These are phyloP conservation scores for Phytophthora fragariaefolia DNA, from an alignment of 352 stramenopile genomes.

Conservation along the genomic window DNA sequence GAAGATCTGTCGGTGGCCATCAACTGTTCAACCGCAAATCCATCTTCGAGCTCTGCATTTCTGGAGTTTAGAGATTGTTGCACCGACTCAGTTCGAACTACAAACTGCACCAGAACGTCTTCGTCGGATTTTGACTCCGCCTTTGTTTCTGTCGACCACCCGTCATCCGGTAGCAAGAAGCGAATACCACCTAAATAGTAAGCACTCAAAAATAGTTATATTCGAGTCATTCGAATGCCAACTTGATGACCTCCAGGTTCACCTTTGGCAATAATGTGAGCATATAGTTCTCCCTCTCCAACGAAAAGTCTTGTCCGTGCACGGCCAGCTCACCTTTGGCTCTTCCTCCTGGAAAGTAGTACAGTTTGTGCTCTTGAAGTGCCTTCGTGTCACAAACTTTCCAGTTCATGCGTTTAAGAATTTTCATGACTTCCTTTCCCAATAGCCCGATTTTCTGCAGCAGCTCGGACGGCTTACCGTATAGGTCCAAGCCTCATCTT, in stretches of 20 bases:
- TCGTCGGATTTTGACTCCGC: slow-evolving; percentile 6
- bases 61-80: background rate
- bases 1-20: background rate
- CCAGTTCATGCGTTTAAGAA: slow-evolving; percentile 23
- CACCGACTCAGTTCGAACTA: background rate
- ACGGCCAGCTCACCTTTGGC: slow-evolving; percentile 13
- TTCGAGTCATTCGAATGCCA: too few species aligned
- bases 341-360: slow-evolving; percentile 23
- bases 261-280: slow-evolving; percentile 29
- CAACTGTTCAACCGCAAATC: background rate
- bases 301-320: slow-evolving; percentile 30
- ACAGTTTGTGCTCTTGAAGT: slow-evolving; percentile 29
- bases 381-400: slow-evolving; percentile 24
- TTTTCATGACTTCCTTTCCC: slow-evolving; percentile 31
- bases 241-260: background rate
- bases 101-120: slow-evolving; percentile 8
- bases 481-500: slow-evolving; percentile 7
- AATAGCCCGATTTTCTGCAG: slow-evolving; percentile 27
- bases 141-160: slow-evolving; percentile 17
- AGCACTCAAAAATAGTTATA: too few species aligned
- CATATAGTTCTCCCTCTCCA: slow-evolving; percentile 29
- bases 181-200: slow-evolving; percentile 15
- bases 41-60: background rate
- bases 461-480: slow-evolving; percentile 19
- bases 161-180: slow-evolving; percentile 24